A percentile compares a stretch with the other conserved stretches of the same genome.
Conservation (phyloP, 495 filamentous ascomycete genomes). For the Penicillium herquei region DNA sequence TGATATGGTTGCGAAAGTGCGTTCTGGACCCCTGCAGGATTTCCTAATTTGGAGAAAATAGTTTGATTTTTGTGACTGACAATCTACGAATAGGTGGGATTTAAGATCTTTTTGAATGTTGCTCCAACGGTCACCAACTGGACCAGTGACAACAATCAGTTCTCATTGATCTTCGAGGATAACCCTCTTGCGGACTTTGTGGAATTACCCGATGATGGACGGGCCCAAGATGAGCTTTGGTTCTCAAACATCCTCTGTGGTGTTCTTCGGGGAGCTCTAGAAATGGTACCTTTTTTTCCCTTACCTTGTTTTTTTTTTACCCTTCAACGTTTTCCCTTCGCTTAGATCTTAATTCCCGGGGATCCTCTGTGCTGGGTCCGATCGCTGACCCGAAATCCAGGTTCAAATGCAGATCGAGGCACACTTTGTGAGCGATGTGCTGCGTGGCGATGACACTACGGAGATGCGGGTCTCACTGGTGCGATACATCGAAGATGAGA, state of each 20-base stretch:
- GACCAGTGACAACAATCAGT: slow-evolving; percentile 93
- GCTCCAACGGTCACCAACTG: slow-evolving; percentile 95
- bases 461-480: slow-evolving; percentile 95
- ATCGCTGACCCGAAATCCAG: slow-evolving; percentile 41
- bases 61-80: not conserved
- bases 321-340: not conserved
- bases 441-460: slow-evolving; percentile 91
- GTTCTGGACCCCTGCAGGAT: slow-evolving; percentile 1
- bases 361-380: slow-evolving; percentile 12
- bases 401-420: slow-evolving; percentile 99
- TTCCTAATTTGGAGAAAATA: no score
- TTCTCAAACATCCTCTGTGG: slow-evolving; percentile 97
- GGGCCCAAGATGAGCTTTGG: slow-evolving; percentile 96
- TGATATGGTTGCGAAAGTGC: slow-evolving; percentile 92
- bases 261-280: slow-evolving; percentile 82
- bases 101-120: slow-evolving; percentile 98
- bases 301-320: not conserved
- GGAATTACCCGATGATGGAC: slow-evolving; percentile 91
- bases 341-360: not conserved
- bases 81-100: slow-evolving; percentile 73
- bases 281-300: slow-evolving; percentile 68
- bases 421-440: slow-evolving; percentile 91
- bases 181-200: slow-evolving; percentile 97
- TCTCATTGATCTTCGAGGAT: slow-evolving; percentile 93
- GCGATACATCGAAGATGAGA: slow-evolving; percentile 95